phyloP scores from a whole-genome alignment of 441 rosid species.

The Francoa sonchifolia region DNA sequence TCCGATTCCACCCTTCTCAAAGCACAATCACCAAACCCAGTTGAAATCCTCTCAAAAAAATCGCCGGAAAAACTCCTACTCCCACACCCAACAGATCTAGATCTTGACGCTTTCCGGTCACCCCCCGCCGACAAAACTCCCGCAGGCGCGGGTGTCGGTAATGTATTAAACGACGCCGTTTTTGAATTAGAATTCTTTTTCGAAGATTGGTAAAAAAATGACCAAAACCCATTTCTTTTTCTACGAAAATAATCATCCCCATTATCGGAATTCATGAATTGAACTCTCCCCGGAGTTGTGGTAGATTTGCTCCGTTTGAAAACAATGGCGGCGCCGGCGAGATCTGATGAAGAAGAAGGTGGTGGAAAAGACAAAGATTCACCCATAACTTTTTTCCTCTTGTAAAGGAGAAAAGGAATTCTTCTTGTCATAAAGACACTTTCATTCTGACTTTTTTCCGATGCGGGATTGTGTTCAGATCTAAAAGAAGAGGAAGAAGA shows the following conservation, averaged over 20 bases:
- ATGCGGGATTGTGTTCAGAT: constrained; percentile 38
- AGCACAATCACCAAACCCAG: constrained; percentile 91
- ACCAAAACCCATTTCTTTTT: constrained; percentile 71
- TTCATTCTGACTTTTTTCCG: constrained; percentile 13
- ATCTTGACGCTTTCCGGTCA: constrained; percentile 81
- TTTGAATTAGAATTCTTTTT: constrained; percentile 28
- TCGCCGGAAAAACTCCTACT: constrained; percentile 96
- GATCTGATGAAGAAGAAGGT: constrained; percentile 26
- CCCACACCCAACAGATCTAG: constrained; percentile 96
- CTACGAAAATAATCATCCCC: constrained; percentile 45
- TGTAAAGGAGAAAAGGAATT: constrained; percentile 61
- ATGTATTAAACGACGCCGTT: not conserved
- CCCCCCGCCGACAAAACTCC: constrained; percentile 12
- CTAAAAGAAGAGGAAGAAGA: constrained; percentile 69
- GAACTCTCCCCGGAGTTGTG: constrained; percentile 27
- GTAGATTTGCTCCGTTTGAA: constrained; percentile 82
- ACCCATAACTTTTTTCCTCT: constrained; percentile 56
- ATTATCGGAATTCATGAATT: constrained; percentile 24
- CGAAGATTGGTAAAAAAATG: constrained; percentile 49
- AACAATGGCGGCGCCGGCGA: constrained; percentile 22
- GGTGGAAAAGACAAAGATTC: constrained; percentile 14
- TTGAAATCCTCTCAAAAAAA: constrained; percentile 85
- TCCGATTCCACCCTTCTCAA: constrained; percentile 85
- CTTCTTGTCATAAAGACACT: too few relatives aligned
- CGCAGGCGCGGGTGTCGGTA: not conserved